Percentiles rank a stretch among this genome's conserved stretches.
Evolutionary conservation across 1,139 yeast species (phyloP).

Genomic region (Sugiyamaella novakii): DNA sequence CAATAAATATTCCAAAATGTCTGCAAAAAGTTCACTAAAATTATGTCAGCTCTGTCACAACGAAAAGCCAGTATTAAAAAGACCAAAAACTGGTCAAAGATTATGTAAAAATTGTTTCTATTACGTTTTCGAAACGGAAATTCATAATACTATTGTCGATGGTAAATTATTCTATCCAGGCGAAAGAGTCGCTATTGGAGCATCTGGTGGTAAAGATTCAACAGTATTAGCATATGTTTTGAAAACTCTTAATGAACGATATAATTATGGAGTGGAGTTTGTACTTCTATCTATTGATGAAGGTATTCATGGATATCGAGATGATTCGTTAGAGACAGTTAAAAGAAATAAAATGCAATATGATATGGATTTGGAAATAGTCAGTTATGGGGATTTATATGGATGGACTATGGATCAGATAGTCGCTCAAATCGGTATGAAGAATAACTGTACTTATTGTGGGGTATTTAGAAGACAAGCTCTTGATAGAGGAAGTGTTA

Average conservation of each 20-base stretch:
- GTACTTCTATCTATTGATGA: conserved; percentile 90
- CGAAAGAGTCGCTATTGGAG: conserved; percentile 93
- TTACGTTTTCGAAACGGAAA: conserved; percentile 90
- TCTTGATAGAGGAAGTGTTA: conserved; percentile 93
- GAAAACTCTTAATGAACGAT: conserved; percentile 83
- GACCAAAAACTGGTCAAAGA: conserved; percentile 91
- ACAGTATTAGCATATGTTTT: conserved; percentile 90
- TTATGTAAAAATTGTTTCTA: conserved; percentile 92
- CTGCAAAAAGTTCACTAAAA: background rate
- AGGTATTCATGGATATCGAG: conserved; percentile 96
- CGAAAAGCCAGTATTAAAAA: conserved; percentile 80
- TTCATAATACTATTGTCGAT: conserved; percentile 81
- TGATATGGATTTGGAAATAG: conserved; percentile 82
- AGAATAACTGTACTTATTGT: conserved; percentile 96
- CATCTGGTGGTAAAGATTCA: conserved; percentile 98
- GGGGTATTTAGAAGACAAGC: conserved; percentile 98
- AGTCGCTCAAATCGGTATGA: conserved; percentile 90
- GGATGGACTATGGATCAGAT: conserved; percentile 98
- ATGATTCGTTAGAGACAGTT: conserved; percentile 95
- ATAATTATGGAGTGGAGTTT: conserved; percentile 80
- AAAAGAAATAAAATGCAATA: conserved; percentile 90
- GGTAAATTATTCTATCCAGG: conserved; percentile 74
- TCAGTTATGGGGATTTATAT: conserved; percentile 85
- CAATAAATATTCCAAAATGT: too few species aligned
- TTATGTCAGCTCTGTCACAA: conserved; percentile 82